These are phyloP conservation scores for Eucalyptus shirleyi DNA, from an alignment of 345 rosid species.

Conservation along the genomic window DNA sequence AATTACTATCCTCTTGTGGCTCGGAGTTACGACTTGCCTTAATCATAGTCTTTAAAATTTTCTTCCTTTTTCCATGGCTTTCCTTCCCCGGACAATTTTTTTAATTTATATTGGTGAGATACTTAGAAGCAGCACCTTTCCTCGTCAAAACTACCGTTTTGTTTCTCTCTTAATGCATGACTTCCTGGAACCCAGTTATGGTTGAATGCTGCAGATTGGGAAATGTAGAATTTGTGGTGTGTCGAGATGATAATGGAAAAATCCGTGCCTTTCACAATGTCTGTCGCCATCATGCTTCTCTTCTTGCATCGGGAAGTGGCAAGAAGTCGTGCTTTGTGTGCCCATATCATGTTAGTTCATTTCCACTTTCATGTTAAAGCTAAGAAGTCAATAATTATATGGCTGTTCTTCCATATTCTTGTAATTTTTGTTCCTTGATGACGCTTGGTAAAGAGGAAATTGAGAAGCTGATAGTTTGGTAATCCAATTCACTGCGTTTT, in stretches of 20 bases:
- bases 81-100: not conserved
- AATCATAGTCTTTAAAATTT: not conserved
- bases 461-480: not conserved
- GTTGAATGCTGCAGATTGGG: conserved; percentile 47
- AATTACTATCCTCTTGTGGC: not conserved
- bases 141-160: not conserved
- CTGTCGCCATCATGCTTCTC: conserved; percentile 86
- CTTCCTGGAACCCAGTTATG: not conserved
- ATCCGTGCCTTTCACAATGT: conserved; percentile 78
- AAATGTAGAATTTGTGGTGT: conserved; percentile 62
- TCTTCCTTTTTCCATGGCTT: not conserved
- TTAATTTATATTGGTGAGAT: not conserved
- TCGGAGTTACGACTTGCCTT: not conserved
- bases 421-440: not conserved
- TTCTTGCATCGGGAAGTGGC: conserved; percentile 73
- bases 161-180: not conserved
- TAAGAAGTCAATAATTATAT: not conserved
- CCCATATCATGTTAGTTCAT: conserved; percentile 74
- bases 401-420: not conserved
- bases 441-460: not conserved
- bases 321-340: conserved; percentile 70
- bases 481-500: not conserved
- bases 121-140: not conserved
- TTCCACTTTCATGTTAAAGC: not conserved
- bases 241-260: conserved; percentile 58